Evolutionary conservation across 169 alveolate genomes (phyloP).

Genomic region (Eimeria maxima): DNA sequence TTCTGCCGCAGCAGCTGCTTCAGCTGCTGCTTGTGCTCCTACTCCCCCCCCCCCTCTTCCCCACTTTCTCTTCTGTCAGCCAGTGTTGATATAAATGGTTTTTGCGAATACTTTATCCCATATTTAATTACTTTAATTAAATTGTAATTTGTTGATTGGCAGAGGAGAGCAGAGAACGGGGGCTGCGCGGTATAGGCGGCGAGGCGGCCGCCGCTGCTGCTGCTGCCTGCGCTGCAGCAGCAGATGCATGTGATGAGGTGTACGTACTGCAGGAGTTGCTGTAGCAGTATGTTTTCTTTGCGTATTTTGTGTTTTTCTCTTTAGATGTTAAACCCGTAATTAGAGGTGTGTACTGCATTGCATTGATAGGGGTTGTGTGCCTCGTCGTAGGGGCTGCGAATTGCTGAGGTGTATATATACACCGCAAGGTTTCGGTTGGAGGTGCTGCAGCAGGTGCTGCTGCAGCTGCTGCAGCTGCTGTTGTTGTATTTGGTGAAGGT

Average conservation of each 20-base stretch:
- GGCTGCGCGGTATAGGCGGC: background rate
- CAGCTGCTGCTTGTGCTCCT: slow-evolving; percentile 33
- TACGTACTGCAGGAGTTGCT: background rate
- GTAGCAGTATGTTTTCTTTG: background rate
- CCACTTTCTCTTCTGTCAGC: background rate
- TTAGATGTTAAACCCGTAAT: background rate
- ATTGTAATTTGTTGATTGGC: background rate
- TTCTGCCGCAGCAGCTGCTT: background rate
- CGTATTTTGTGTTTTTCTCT: background rate
- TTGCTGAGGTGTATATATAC: no score
- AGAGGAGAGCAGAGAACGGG: background rate
- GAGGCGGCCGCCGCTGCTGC: slow-evolving; percentile 46
- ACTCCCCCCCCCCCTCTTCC: background rate
- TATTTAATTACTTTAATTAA: background rate
- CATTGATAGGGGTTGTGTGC: background rate
- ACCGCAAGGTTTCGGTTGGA: background rate
- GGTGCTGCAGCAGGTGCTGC: slow-evolving; percentile 8
- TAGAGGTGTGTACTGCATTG: background rate
- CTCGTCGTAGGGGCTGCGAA: no score
- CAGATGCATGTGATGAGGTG: slow-evolving; percentile 68
- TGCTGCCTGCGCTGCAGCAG: slow-evolving; percentile 33
- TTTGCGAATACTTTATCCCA: background rate
- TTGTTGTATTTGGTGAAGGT: slow-evolving; percentile 11
- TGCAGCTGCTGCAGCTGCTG: slow-evolving; percentile 43
- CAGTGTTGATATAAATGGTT: background rate